Evolutionary conservation across 148 eudicot genomes (phyloP), one percentile per base, ranked within the genome.

Genomic region (Mesembryanthemum crystallinum): DNA sequence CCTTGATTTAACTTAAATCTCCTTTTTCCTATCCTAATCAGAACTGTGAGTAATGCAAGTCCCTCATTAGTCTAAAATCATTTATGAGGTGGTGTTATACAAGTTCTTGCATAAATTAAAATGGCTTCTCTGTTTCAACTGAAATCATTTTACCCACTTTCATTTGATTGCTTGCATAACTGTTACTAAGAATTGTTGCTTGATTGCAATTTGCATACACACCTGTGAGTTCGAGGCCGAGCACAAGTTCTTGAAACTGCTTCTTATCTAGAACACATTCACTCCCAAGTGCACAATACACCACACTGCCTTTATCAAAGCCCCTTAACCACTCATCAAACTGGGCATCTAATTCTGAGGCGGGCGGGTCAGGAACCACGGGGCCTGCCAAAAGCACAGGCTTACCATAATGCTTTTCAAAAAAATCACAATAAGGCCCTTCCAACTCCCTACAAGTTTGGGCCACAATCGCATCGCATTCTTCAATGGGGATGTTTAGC

Each of bases 271-370:
- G 70, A 13, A 55, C 42, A 32, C 80, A 77, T 54, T 88, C 86
- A 49, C 91, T 88, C 7, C 89, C 91, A 45, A 88, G 77, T 23
- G 89, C 80, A 58, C 89, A 86, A 65, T 64, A 88, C 6, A 86
- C 71, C 3, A 88, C 86, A 2, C 78, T 42, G 5, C 76, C 82
- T 1, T 67, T 6, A 2, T 47, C 20, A 75, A 78, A 82, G 7
- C 68, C 58, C 10, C 72, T 72, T 17, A 88, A 55, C 87, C 87
- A 86, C 32, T 23, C 7, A 18, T 74, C 79, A 70, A 85, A 70
- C 43, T 57, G 12, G 5, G 74, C 80, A n/a, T 86, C 91, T 12
- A 83, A 80, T 21, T 39, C 12, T 0, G 78, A 75, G 4, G 30
- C 24, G 0, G 81, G 68, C 8, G 11, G 79, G 5, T 63, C 66